These are phyloP conservation scores for Pseudopyricularia cyperi DNA, from an alignment of 2,329 filamentous ascomycete genomes.

Conservation along the genomic window DNA sequence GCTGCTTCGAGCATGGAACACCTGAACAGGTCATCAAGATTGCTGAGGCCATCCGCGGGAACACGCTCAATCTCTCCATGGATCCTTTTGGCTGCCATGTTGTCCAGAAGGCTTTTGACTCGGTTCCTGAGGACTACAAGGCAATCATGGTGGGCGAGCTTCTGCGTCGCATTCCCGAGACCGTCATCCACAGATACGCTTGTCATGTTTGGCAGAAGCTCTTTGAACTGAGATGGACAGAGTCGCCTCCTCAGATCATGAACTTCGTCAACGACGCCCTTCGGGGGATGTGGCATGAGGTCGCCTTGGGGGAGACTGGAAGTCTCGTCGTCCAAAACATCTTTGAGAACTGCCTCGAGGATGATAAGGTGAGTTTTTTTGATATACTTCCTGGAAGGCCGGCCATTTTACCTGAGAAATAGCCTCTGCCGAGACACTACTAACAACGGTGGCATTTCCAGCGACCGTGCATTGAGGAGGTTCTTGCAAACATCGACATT, in stretches of 20 bases:
- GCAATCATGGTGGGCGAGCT: slow-evolving; percentile 98
- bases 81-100: slow-evolving; percentile 98
- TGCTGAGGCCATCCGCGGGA: slow-evolving; percentile 84
- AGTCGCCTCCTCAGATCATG: slow-evolving; percentile 96
- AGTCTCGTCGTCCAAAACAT: slow-evolving; percentile 98
- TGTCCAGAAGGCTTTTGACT: slow-evolving; percentile 97
- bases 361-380: slow-evolving; percentile 66
- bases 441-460: slow-evolving; percentile 19
- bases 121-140: slow-evolving; percentile 94
- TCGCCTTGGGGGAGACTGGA: slow-evolving; percentile 91
- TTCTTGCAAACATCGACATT: slow-evolving; percentile 86
- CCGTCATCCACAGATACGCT: slow-evolving; percentile 94
- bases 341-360: slow-evolving; percentile 97
- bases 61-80: slow-evolving; percentile 91
- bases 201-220: slow-evolving; percentile 99
- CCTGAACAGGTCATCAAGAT: slow-evolving; percentile 91
- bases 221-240: slow-evolving; percentile 92
- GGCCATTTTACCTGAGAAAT: slow-evolving; percentile 2
- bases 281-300: slow-evolving; percentile 96
- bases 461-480: slow-evolving; percentile 95
- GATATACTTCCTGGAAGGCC: not conserved
- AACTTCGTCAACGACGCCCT: slow-evolving; percentile 93
- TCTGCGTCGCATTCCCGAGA: slow-evolving; percentile 88
- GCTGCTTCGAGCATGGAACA: slow-evolving; percentile 96
- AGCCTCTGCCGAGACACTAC: not conserved